Base-by-base conservation (phyloP, 2,329 filamentous ascomycete species). In the Aschersonia sp. region DNA sequence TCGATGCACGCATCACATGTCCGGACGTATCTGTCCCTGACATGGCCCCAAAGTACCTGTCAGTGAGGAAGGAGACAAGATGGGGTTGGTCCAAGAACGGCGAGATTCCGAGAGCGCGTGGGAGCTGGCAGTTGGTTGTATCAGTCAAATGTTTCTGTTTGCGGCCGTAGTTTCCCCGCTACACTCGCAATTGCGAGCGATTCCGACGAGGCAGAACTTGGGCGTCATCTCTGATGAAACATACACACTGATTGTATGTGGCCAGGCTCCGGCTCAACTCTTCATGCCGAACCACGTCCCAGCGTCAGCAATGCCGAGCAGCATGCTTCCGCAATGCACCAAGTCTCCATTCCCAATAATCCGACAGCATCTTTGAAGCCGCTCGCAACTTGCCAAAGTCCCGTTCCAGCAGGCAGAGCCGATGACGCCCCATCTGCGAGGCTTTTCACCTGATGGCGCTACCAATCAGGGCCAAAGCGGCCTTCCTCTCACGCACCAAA, bases 381-480 rank as follows among this genome's bases (percentile, higher is more conserved):
- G 62, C 60, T 66, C 63, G 60, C 52, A 62, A 46, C 57, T 64
- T 72, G 69, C 72, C 75, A 72, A 64, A 68, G 71, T 73, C 61
- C 68, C 58, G 62, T 70, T 76, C 83, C 83, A 81, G 82, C 70
- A 73, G 71, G 65, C 65, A 67, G 67, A 64, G 74, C 79, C 77
- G 83, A 87, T 82, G 83, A 84, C 75, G 82, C 77, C 76, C 79
- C 80, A 64, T 70, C 52, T 69, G 67, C 74, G 76, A 83, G 76
- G 76, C 69, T 84, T 83, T 87, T 83, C 83, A 49, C 43, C 76
- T 82, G 63, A 69, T 75, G 70, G 61, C 75, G 78, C 83, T 86
- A 40, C 11, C 47, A 43, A 32, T 47, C 22, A 35, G 45, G 43
- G 35, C 47, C 83, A 87, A 87, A 78, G 81, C 71, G 70, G 69